These are phyloP conservation scores for Mortierella sp. DNA, from an alignment of 371 early-diverging fungal genomes.

Conservation along the genomic window DNA sequence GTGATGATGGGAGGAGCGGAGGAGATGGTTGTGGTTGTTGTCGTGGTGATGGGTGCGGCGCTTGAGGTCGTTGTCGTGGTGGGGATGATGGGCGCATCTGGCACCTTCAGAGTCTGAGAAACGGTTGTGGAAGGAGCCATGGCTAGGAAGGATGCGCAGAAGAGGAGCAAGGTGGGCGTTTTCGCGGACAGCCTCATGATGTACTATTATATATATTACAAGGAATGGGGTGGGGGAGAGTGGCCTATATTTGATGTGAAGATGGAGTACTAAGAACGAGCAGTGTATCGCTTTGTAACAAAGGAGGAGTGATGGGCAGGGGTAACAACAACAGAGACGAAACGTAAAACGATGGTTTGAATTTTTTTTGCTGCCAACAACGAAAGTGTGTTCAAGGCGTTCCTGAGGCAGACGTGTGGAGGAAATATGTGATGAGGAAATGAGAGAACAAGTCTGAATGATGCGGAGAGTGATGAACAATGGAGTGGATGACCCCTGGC, in stretches of 20 bases:
- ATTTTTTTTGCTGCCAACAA: too few species aligned
- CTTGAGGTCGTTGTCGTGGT: neutral
- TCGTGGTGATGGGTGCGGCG: neutral
- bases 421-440: too few species aligned
- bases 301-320: too few species aligned
- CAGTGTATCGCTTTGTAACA: too few species aligned
- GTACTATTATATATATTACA: neutral
- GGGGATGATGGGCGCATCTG: neutral
- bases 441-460: too few species aligned
- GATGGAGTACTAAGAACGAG: too few species aligned
- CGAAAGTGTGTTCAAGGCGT: too few species aligned
- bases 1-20: neutral
- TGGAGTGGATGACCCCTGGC: too few species aligned
- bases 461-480: too few species aligned
- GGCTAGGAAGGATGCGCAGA: neutral
- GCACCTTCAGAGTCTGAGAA: slow-evolving; percentile 1
- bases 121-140: neutral
- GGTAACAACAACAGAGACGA: too few species aligned
- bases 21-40: neutral
- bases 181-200: neutral
- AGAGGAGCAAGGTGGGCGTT: neutral
- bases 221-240: neutral
- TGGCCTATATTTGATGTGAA: neutral
- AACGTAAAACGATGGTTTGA: too few species aligned
- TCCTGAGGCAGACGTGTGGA: too few species aligned